These are phyloP conservation scores for Fusarium anthophilum DNA, from an alignment of 2,329 filamentous ascomycete species.

Conservation along the genomic window DNA sequence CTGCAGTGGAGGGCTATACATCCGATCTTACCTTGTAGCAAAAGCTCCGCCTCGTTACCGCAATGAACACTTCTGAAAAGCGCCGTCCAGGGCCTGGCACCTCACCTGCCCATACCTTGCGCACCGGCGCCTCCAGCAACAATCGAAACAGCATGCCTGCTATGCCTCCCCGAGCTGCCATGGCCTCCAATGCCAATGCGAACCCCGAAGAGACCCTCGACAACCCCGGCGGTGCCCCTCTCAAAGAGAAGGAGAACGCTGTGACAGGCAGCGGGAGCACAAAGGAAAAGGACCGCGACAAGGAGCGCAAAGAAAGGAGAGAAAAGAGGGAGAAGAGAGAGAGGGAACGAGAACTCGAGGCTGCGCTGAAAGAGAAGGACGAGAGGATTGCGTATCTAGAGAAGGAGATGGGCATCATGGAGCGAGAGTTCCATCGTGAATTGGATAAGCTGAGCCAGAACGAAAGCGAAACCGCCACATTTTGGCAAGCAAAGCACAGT, in stretches of 20 bases:
- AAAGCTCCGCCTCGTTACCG: conserved; percentile 13
- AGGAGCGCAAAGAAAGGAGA: conserved; percentile 40
- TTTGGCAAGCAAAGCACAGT: conserved; percentile 67
- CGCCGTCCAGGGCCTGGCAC: conserved; percentile 50
- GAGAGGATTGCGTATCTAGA: conserved; percentile 62
- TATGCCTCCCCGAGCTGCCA: conserved; percentile 45
- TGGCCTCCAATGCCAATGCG: conserved; percentile 36
- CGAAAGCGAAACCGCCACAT: conserved; percentile 64
- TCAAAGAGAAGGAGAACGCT: conserved; percentile 41
- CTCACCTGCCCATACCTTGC: conserved; percentile 34
- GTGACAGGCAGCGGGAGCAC: conserved; percentile 48
- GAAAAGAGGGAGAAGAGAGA: conserved; percentile 40
- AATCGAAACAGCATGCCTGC: conserved; percentile 45
- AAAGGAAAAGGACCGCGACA: conserved; percentile 44
- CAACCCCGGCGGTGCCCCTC: conserved; percentile 39
- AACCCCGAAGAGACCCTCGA: conserved; percentile 41
- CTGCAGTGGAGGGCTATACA: conserved; percentile 25
- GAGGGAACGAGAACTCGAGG: conserved; percentile 41
- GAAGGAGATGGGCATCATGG: conserved; percentile 62
- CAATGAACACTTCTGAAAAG: conserved; percentile 57
- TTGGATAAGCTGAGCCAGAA: conserved; percentile 62
- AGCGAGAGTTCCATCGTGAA: conserved; percentile 62
- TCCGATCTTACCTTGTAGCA: conserved; percentile 11
- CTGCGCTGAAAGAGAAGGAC: conserved; percentile 58
- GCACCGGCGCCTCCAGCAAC: conserved; percentile 43